phyloP scores from a whole-genome alignment of 1,284 basidiomycete genomes.

The Trametes pubescens region DNA sequence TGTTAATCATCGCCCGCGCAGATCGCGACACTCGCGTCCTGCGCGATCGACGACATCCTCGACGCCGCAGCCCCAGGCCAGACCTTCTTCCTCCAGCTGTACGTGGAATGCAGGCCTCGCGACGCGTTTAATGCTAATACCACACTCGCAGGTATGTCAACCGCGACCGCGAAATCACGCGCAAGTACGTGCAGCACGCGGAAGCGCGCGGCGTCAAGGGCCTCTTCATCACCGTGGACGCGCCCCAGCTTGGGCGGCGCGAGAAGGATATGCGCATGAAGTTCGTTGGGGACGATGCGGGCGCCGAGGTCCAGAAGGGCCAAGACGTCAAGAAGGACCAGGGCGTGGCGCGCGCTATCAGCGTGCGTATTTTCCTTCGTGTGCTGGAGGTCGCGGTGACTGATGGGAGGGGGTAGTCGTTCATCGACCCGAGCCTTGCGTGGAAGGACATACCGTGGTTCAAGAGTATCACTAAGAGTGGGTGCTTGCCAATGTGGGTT shows the following conservation, averaged over 20 bases:
- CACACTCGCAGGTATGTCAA: slow-evolving; percentile 74
- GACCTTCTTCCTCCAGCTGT: slow-evolving; percentile 83
- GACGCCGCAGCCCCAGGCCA: slow-evolving; percentile 80
- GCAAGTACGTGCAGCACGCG: slow-evolving; percentile 85
- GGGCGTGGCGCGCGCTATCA: slow-evolving; percentile 43
- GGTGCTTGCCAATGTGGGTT: slow-evolving; percentile 21
- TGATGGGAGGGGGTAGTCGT: slow-evolving; percentile 65
- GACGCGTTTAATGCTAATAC: background rate
- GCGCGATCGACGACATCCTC: slow-evolving; percentile 89
- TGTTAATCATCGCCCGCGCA: slow-evolving; percentile 12
- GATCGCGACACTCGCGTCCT: slow-evolving; percentile 86
- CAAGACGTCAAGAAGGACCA: slow-evolving; percentile 55
- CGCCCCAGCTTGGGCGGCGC: slow-evolving; percentile 89
- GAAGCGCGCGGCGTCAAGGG: slow-evolving; percentile 85
- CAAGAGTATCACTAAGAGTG: slow-evolving; percentile 87
- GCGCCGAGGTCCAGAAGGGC: slow-evolving; percentile 48
- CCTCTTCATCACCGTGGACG: slow-evolving; percentile 94
- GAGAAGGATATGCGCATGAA: slow-evolving; percentile 97
- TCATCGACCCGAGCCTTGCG: slow-evolving; percentile 90
- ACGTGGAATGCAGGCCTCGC: background rate
- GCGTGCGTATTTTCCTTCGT: slow-evolving; percentile 29
- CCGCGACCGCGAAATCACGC: slow-evolving; percentile 83
- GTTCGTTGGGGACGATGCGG: slow-evolving; percentile 60
- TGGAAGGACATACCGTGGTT: slow-evolving; percentile 94
- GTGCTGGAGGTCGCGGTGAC: background rate